These are phyloP conservation scores for Solanum chacoense DNA, from an alignment of 305 asterid genomes.

Conservation along the genomic window DNA sequence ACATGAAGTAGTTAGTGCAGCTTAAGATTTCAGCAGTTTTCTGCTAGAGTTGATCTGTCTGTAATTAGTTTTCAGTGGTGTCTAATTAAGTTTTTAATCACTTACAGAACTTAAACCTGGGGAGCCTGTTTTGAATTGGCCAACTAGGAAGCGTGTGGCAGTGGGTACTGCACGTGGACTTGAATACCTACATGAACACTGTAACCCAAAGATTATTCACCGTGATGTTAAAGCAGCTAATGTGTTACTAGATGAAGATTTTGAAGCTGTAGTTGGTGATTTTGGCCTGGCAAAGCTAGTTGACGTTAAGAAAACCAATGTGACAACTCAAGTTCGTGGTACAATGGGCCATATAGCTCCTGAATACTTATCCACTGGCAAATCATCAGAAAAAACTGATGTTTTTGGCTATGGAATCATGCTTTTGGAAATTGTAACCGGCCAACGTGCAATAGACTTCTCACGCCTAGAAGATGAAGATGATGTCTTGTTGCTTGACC, in stretches of 20 bases:
- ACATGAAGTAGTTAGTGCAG: neutral
- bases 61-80: neutral
- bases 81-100: neutral
- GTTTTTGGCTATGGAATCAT: constrained; percentile 32
- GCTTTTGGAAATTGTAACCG: constrained; percentile 57
- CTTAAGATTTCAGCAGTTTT: neutral
- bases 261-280: constrained; percentile 1
- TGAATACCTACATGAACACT: constrained; percentile 58
- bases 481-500: constrained; percentile 55
- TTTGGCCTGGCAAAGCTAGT: constrained; percentile 53
- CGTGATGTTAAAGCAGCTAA: constrained; percentile 1
- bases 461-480: constrained; percentile 64
- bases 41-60: neutral
- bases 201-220: constrained; percentile 54
- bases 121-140: constrained; percentile 57
- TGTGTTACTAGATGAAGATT: neutral
- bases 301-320: constrained; percentile 44
- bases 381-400: constrained; percentile 2
- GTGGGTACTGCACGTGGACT: constrained; percentile 59
- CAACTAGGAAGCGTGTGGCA: constrained; percentile 50
- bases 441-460: constrained; percentile 65
- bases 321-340: constrained; percentile 35
- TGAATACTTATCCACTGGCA: constrained; percentile 1
- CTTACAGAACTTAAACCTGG: constrained; percentile 63
- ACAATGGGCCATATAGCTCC: constrained; percentile 3